These are phyloP conservation scores for Trametes punicea DNA, from an alignment of 768 basidiomycete genomes.

Conservation along the genomic window DNA sequence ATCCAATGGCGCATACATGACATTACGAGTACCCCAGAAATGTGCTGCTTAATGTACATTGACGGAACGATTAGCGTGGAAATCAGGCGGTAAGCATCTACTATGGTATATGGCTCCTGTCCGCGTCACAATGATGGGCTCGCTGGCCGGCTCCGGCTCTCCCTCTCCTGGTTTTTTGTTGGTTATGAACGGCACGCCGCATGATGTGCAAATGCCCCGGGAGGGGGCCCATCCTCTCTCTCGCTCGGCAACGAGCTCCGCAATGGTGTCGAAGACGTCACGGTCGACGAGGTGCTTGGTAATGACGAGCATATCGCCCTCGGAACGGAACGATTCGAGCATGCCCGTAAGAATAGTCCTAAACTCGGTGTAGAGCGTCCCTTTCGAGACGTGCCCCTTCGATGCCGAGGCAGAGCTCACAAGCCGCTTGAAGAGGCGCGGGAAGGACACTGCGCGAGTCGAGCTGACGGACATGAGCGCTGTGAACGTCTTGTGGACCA, in stretches of 20 bases:
- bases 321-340: constrained; percentile 90
- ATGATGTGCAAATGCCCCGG: constrained; percentile 49
- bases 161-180: constrained; percentile 14
- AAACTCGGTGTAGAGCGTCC: constrained; percentile 86
- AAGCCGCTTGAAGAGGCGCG: constrained; percentile 86
- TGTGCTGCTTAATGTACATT: constrained; percentile 28
- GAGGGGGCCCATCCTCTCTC: constrained; percentile 58
- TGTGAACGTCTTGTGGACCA: constrained; percentile 82
- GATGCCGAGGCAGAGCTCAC: constrained; percentile 70
- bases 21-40: constrained; percentile 1
- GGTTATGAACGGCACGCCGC: constrained; percentile 45
- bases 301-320: constrained; percentile 85
- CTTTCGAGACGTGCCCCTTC: constrained; percentile 44
- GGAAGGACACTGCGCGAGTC: constrained; percentile 80
- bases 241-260: constrained; percentile 54
- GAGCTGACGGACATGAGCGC: constrained; percentile 83
- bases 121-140: constrained; percentile 49
- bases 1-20: background rate
- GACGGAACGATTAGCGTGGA: constrained; percentile 22
- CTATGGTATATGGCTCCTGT: constrained; percentile 60
- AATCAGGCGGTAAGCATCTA: constrained; percentile 35
- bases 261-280: constrained; percentile 76
- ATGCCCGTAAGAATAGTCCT: constrained; percentile 89
- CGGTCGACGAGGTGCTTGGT: constrained; percentile 77
- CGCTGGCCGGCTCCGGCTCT: constrained; percentile 20